Evolutionary conservation across 106 monocot genomes (phyloP).

Genomic region (Allium fistulosum): DNA sequence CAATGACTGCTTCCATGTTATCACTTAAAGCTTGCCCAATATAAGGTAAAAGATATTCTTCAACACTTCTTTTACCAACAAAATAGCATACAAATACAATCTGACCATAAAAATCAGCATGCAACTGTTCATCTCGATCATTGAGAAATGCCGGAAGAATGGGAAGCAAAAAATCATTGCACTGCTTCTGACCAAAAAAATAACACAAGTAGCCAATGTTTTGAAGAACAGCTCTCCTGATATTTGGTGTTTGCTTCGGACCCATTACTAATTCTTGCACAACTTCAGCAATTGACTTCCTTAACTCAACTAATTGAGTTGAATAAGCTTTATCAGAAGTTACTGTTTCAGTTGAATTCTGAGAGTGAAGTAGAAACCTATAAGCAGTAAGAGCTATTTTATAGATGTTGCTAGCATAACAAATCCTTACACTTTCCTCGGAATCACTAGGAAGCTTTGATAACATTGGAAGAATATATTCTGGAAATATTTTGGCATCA

Average conservation of each 20-base stretch:
- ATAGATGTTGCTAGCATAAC: constrained; percentile 88
- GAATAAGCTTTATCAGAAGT: constrained; percentile 28
- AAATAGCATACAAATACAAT: constrained; percentile 91
- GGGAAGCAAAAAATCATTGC: constrained; percentile 91
- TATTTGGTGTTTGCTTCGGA: constrained; percentile 82
- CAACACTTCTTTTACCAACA: constrained; percentile 88
- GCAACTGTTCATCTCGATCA: constrained; percentile 89
- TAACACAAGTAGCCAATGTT: constrained; percentile 82
- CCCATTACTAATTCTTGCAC: constrained; percentile 98
- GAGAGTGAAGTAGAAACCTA: constrained; percentile 51
- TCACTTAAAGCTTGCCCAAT: constrained; percentile 90
- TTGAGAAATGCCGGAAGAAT: constrained; percentile 96
- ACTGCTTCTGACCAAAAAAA: constrained; percentile 87
- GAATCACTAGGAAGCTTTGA: constrained; percentile 96
- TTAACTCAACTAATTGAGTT: constrained; percentile 43
- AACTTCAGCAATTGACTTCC: constrained; percentile 82
- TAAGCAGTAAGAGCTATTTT: constrained; percentile 92
- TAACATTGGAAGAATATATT: constrained; percentile 98
- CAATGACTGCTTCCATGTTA: constrained; percentile 78
- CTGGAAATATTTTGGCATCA: constrained; percentile 96
- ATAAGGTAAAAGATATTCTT: constrained; percentile 93
- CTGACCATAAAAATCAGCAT: constrained; percentile 70
- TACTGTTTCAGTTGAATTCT: constrained; percentile 24
- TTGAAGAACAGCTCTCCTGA: constrained; percentile 81
- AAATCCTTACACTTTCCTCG: constrained; percentile 98